Conservation (phyloP, 2,329 filamentous ascomycete species). For the Ilyonectria mors-panacis region DNA sequence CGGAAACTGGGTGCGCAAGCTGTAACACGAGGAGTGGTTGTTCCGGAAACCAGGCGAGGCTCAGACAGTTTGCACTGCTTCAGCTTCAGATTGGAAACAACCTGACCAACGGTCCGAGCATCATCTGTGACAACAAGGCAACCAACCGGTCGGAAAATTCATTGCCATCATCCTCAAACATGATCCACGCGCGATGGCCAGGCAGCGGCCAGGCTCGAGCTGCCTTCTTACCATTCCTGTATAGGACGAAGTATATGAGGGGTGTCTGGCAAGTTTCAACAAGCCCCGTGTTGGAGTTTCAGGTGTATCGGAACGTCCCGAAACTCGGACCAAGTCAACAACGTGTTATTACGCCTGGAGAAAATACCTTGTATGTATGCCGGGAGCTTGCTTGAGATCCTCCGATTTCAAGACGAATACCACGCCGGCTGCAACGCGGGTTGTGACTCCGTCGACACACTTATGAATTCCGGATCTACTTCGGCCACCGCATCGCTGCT, state of each 20-base stretch:
- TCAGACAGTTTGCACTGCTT: slow-evolving; percentile 17
- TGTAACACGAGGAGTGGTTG: slow-evolving; percentile 20
- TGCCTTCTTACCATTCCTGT: slow-evolving; percentile 23
- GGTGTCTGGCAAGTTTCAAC: slow-evolving; percentile 25
- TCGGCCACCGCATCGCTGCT: slow-evolving; percentile 1
- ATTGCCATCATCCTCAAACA: slow-evolving; percentile 15
- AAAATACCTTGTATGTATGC: slow-evolving; percentile 5
- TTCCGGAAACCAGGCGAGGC: slow-evolving; percentile 26
- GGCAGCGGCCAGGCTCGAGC: slow-evolving; percentile 11
- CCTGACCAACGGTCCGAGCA: slow-evolving; percentile 11
- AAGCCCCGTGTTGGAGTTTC: slow-evolving; percentile 39
- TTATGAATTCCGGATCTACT: not conserved
- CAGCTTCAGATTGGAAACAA: slow-evolving; percentile 12
- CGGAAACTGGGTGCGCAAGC: not conserved
- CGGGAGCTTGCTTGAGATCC: not conserved
- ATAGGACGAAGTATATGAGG: slow-evolving; percentile 22
- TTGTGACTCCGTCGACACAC: slow-evolving; percentile 1
- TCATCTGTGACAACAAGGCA: not conserved
- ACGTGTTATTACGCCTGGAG: slow-evolving; percentile 14
- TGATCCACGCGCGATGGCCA: slow-evolving; percentile 8
- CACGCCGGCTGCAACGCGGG: not conserved
- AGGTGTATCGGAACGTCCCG: slow-evolving; percentile 42
- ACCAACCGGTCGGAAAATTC: slow-evolving; percentile 17
- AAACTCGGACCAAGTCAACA: slow-evolving; percentile 22
- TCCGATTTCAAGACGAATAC: slow-evolving; percentile 4